Evolutionary conservation across 352 stramenopile genomes (phyloP), one percentile per base, ranked within the genome.

Genomic region (Globisporangium cystogenes): DNA sequence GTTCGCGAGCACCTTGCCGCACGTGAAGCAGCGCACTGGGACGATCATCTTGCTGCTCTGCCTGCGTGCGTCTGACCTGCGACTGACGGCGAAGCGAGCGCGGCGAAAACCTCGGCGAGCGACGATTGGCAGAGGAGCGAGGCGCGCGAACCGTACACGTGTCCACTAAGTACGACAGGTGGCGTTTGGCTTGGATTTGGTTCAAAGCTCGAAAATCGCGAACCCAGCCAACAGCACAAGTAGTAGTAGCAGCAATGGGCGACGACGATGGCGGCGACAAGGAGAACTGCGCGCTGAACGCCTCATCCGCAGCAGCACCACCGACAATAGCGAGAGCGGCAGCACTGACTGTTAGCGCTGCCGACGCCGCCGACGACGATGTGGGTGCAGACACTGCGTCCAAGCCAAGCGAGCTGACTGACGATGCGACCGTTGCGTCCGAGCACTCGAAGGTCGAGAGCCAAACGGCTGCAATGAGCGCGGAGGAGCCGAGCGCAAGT

Each of bases 1-100:
- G 82, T 99, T 99, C 50, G 96, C 97, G 70, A 99, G 97, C 67
- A 99, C 93, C 77, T 99, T 99, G 62, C 97, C 97, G 76, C 97
- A 99, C 52, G 97, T 99, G 78, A 99, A 99, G 85, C 97, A 99
- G 64, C 96, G 91, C 62, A 99, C 97, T 23, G 97, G 97, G 59
- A 99, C 98, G 68, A 99, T 99, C 97, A 99, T 98, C 8, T 20
- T 29, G 48, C 49, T 50, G 33, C 40, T 41, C 18, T 16, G n/a
- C 14, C 16, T 29, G 26, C 26, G n/a, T n/a, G n/a, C n/a, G n/a
- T n/a, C n/a, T n/a, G 26, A 29, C 26, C 26, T 29, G 26, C 26
- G 5, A 29, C 26, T 29, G 26, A 29, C 2, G 26, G 26, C 26
- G 5, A 29, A 29, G n/a, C n/a, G n/a, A 6, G 26, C 26, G 26